Evolutionary conservation across 2,329 filamentous ascomycete species (phyloP), one percentile per base, ranked within the genome.

Genomic region (Ramichloridium luteum): DNA sequence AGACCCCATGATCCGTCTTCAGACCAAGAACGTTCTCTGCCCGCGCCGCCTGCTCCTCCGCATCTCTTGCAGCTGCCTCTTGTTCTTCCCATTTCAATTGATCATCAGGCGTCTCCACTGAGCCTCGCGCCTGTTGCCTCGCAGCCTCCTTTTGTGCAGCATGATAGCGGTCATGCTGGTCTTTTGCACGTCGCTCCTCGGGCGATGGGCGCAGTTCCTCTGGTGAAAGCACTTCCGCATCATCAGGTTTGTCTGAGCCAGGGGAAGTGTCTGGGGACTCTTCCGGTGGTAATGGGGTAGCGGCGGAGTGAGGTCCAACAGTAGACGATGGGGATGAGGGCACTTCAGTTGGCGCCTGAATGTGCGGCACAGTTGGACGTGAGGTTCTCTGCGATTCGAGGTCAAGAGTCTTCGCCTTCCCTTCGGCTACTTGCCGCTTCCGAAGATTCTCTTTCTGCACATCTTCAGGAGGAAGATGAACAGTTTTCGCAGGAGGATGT

Each of bases 221-320:
- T 35, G 37, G 50, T 13, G 37, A 46, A 35, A 18, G 42, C 28
- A 40, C 49, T 41, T 39, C 48, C 23, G 40, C 40, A 15, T 35
- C 35, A 16, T 45, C 40, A 3, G 38, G 43, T 27, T 32, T 35
- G 20, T 54, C 50, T 3, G 52, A 53, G 16, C 51, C 48, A 12
- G 51, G 49, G 12, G 50, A 51, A 6, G 50, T 53, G 31, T 51
- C 51, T 16, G 59, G 58, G 6, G 53, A 57, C 36, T 62, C 61
- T 28, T 59, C 54, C 16, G 76, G 70, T 23, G 76, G 67, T 20
- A 68, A 70, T 2, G 82, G 79, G 1, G 82, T 90, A 13, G 77
- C 74, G 33, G 75, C 75, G 26, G 80, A 85, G 45, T 77, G 76
- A 2, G 76, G 70, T 17, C 67, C 74, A 33, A 72, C 60, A 1